These are phyloP conservation scores for Coemansia sp. DNA, from an alignment of 192 early-diverging fungal genomes.

Conservation along the genomic window DNA sequence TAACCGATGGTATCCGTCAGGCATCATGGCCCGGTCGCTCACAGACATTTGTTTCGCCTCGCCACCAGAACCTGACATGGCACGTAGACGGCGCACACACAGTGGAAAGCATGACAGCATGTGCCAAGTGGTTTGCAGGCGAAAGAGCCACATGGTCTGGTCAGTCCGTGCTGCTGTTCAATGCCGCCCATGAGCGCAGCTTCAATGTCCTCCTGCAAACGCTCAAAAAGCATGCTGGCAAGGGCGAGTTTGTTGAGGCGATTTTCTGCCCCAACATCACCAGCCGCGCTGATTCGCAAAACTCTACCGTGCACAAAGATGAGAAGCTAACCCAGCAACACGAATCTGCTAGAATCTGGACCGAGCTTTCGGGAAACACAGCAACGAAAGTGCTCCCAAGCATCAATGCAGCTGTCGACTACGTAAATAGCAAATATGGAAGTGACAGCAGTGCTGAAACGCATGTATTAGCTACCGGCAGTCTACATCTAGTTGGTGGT, in stretches of 20 bases:
- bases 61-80: constrained; percentile 62
- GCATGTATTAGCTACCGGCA: constrained; percentile 87
- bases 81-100: constrained; percentile 97
- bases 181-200: constrained; percentile 77
- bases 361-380: constrained; percentile 10
- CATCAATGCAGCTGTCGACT: constrained; percentile 68
- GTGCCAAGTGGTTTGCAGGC: constrained; percentile 57
- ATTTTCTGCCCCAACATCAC: constrained; percentile 83
- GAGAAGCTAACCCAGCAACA: constrained; percentile 63
- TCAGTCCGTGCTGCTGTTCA: constrained; percentile 77
- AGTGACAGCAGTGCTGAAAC: constrained; percentile 1
- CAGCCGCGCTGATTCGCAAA: constrained; percentile 63
- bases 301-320: constrained; percentile 67
- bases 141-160: not conserved
- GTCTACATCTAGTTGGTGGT: constrained; percentile 88
- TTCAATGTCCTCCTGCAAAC: constrained; percentile 65
- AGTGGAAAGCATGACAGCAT: constrained; percentile 73
- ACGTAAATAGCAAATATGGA: constrained; percentile 38
- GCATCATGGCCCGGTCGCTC: constrained; percentile 89
- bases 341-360: constrained; percentile 62
- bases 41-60: constrained; percentile 62
- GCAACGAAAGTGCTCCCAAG: constrained; percentile 49
- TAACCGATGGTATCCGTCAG: constrained; percentile 57
- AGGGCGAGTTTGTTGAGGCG: constrained; percentile 60
- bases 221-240: constrained; percentile 48